Conservation (phyloP, 352 stramenopile species). For the Pythium utonaiense region DNA sequence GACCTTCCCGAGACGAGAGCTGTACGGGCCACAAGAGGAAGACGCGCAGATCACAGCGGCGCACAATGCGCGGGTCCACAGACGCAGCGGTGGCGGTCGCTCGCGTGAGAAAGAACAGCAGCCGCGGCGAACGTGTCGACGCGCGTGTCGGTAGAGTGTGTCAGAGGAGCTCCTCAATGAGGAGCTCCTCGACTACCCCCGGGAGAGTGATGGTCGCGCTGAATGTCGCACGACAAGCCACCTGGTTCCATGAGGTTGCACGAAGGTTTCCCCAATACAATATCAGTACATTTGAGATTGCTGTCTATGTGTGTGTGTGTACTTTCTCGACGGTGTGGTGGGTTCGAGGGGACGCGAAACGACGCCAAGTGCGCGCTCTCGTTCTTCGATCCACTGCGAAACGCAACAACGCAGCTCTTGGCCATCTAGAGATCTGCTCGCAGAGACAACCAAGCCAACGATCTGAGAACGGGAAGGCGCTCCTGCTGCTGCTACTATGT, state of each 20-base stretch:
- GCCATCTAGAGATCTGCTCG: not conserved
- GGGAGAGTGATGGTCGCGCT: constrained; percentile 16
- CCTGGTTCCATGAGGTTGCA: not conserved
- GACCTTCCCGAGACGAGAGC: not conserved
- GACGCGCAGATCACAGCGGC: not conserved
- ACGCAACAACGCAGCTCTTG: not conserved
- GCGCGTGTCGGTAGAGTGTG: not conserved
- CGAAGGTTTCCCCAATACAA: constrained; percentile 5
- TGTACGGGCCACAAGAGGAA: not conserved
- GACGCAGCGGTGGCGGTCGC: not conserved
- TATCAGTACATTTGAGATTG: not conserved
- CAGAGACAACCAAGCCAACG: no score
- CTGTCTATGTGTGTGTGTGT: no score
- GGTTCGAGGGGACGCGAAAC: not conserved
- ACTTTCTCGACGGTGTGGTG: not conserved
- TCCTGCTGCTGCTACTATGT: not conserved
- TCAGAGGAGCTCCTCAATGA: constrained; percentile 1
- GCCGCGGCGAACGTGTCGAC: not conserved
- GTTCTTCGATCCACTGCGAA: not conserved
- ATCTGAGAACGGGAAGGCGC: no score
- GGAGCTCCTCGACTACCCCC: not conserved
- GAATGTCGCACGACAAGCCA: constrained; percentile 17
- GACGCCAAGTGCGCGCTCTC: not conserved
- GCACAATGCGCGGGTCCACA: not conserved
- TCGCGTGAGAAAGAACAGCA: not conserved